These are phyloP conservation scores for Cyberlindnera japonica DNA, from an alignment of 805 yeast species.

Conservation along the genomic window DNA sequence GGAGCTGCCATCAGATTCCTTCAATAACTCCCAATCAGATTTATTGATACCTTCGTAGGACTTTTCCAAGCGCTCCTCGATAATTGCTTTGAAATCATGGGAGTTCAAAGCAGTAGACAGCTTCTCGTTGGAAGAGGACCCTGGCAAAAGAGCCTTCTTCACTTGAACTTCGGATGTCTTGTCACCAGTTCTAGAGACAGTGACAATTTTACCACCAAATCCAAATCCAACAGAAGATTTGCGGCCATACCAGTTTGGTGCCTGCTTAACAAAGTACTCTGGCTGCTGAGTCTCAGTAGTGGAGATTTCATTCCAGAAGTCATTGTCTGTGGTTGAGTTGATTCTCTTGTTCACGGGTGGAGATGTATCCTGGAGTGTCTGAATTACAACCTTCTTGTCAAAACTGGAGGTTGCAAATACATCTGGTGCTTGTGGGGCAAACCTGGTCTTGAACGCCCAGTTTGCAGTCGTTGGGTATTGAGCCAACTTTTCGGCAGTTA, in stretches of 20 bases:
- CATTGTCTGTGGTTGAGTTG: slow-evolving; percentile 54
- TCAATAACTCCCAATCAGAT: slow-evolving; percentile 65
- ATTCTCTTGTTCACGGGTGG: slow-evolving; percentile 48
- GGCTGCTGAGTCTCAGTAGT: slow-evolving; percentile 71
- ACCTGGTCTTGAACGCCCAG: slow-evolving; percentile 88
- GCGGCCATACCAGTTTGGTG: slow-evolving; percentile 84
- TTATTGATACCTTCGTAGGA: slow-evolving; percentile 38
- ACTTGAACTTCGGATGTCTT: slow-evolving; percentile 41
- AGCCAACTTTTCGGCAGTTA: slow-evolving; percentile 65
- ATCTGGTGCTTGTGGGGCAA: slow-evolving; percentile 88
- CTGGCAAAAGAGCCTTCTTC: slow-evolving; percentile 36
- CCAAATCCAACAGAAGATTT: slow-evolving; percentile 81
- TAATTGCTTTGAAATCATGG: slow-evolving; percentile 50
- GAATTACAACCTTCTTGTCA: slow-evolving; percentile 77
- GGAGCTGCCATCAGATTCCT: slow-evolving; percentile 50
- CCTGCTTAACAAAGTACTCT: slow-evolving; percentile 64
- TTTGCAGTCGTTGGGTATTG: slow-evolving; percentile 89
- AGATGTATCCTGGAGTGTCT: slow-evolving; percentile 83
- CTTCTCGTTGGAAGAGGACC: slow-evolving; percentile 35
- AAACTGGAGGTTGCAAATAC: slow-evolving; percentile 84
- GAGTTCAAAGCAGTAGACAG: slow-evolving; percentile 56
- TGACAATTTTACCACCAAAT: slow-evolving; percentile 85
- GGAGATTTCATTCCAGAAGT: slow-evolving; percentile 81
- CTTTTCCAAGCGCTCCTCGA: slow-evolving; percentile 48
- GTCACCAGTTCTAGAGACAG: slow-evolving; percentile 40